Evolutionary conservation across 768 basidiomycete species (phyloP).

Genomic region (Suillus spraguei): DNA sequence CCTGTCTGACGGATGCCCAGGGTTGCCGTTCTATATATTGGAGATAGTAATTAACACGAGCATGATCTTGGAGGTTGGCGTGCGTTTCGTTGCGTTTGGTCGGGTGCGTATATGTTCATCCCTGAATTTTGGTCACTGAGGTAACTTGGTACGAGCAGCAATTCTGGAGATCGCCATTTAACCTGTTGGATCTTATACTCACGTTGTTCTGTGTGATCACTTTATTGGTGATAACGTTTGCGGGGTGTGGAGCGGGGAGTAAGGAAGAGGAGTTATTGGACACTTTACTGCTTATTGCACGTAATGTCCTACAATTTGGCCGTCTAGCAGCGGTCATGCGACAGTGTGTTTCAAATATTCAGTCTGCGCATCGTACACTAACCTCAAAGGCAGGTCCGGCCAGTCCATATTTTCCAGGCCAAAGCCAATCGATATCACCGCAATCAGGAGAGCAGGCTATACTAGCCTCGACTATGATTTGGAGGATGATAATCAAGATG

Average conservation of each 20-base stretch:
- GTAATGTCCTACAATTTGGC: conserved; percentile 92
- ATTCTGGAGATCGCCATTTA: conserved; percentile 97
- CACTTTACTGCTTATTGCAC: conserved; percentile 86
- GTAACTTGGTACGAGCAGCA: conserved; percentile 50
- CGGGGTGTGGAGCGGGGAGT: conserved; percentile 79
- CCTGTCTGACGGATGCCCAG: conserved; percentile 83
- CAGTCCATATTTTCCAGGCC: conserved; percentile 88
- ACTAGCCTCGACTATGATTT: conserved; percentile 69
- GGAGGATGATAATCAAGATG: conserved; percentile 54
- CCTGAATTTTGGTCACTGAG: not conserved
- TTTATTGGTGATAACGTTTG: conserved; percentile 83
- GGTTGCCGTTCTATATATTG: conserved; percentile 84
- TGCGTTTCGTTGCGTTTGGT: conserved; percentile 92
- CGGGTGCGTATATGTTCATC: conserved; percentile 55
- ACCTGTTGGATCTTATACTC: conserved; percentile 84
- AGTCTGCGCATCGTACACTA: conserved; percentile 5
- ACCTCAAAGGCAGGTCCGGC: conserved; percentile 59
- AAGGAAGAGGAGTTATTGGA: conserved; percentile 95
- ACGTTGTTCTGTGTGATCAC: conserved; percentile 91
- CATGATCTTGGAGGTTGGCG: conserved; percentile 93
- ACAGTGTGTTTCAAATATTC: conserved; percentile 59
- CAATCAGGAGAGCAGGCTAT: conserved; percentile 66
- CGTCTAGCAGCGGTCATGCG: conserved; percentile 92
- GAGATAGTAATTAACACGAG: conserved; percentile 87
- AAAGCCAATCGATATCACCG: conserved; percentile 82